These are phyloP conservation scores for Mikania micrantha DNA, from an alignment of 129 eudicot genomes.

Conservation along the genomic window DNA sequence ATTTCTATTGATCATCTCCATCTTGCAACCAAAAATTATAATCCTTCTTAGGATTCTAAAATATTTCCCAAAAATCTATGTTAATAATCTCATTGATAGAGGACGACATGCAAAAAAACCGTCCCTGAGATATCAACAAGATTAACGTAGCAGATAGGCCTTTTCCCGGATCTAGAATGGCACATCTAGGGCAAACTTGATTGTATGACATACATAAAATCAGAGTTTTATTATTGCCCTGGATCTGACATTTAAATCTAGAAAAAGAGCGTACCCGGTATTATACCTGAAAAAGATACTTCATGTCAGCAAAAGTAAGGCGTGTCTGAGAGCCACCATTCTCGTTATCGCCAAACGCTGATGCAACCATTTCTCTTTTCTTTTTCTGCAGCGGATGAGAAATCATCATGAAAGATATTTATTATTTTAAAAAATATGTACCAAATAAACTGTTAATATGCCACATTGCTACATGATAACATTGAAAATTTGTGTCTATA, in stretches of 20 bases:
- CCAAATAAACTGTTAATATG: too few relatives aligned
- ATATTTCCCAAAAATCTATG: neutral
- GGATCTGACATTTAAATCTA: neutral
- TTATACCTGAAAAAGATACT: slow-evolving; percentile 64
- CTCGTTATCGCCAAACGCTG: slow-evolving; percentile 85
- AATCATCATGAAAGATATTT: neutral
- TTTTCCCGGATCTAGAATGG: slow-evolving; percentile 10
- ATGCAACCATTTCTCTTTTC: slow-evolving; percentile 82
- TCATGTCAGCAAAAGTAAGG: slow-evolving; percentile 75
- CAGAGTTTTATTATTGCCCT: neutral
- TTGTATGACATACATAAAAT: neutral
- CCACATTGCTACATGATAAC: too few relatives aligned
- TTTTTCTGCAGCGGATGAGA: slow-evolving; percentile 49
- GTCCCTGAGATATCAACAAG: neutral
- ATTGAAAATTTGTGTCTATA: too few relatives aligned
- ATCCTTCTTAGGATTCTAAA: neutral
- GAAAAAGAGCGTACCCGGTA: slow-evolving; percentile 5
- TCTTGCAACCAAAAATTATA: slow-evolving; percentile 1
- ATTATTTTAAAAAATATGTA: too few relatives aligned
- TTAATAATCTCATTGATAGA: neutral
- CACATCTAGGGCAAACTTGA: neutral
- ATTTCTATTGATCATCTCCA: slow-evolving; percentile 18
- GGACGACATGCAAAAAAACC: slow-evolving; percentile 17
- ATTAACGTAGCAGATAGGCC: neutral
- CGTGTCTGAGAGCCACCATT: slow-evolving; percentile 54